Evolutionary conservation across 805 yeast species (phyloP).

Genomic region (Metschnikowia amazonensis): DNA sequence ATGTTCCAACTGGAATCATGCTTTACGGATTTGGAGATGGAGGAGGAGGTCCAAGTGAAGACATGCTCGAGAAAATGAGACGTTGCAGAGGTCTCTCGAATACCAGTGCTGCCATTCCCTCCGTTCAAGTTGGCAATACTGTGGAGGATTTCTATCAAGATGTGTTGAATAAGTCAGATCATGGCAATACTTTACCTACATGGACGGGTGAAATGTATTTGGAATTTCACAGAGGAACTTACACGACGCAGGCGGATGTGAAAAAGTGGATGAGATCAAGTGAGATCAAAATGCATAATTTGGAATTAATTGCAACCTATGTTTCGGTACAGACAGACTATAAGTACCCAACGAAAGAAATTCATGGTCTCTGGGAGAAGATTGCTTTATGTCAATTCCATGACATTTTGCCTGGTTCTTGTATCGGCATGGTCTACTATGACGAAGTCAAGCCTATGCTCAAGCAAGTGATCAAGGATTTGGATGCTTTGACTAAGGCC

Average conservation of each 20-base stretch:
- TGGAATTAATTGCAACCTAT: constrained; percentile 78
- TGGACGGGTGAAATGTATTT: constrained; percentile 94
- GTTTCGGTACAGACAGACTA: constrained; percentile 57
- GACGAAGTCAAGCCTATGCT: constrained; percentile 81
- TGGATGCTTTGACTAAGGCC: constrained; percentile 48
- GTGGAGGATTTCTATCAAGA: constrained; percentile 78
- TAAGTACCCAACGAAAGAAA: constrained; percentile 65
- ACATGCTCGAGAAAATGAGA: constrained; percentile 88
- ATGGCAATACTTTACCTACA: constrained; percentile 68
- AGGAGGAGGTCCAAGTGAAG: constrained; percentile 96
- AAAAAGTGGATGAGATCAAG: constrained; percentile 74
- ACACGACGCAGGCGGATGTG: constrained; percentile 87
- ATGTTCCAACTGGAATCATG: constrained; percentile 75
- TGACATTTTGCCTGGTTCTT: constrained; percentile 96
- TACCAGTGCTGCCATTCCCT: constrained; percentile 75
- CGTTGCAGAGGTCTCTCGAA: constrained; percentile 86
- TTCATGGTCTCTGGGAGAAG: constrained; percentile 81
- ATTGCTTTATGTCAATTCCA: constrained; percentile 90
- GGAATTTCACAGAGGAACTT: constrained; percentile 96
- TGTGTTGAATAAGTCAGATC: constrained; percentile 55
- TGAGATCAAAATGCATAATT: constrained; percentile 76
- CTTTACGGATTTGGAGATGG: constrained; percentile 96
- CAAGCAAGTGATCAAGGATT: constrained; percentile 49
- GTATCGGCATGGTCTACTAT: constrained; percentile 86
- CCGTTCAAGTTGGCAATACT: constrained; percentile 70